Base-by-base conservation (phyloP, 768 basidiomycete genomes). In the Amanita rubescens region DNA sequence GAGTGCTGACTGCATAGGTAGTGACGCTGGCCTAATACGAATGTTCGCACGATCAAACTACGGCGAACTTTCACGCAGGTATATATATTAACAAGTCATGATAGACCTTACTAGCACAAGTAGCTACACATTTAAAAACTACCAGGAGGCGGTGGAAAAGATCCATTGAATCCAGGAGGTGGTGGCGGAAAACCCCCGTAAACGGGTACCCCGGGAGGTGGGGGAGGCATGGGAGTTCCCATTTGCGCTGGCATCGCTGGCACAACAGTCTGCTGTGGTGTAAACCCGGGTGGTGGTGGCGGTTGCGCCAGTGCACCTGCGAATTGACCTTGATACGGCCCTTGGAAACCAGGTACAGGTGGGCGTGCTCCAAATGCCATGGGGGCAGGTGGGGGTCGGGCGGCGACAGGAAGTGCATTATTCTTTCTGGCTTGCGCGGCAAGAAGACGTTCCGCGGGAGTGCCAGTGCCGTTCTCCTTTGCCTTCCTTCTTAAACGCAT, bases 401-500 rank as follows among this genome's bases (percentile, higher is more conserved):
- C 78, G 46, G 79, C 76, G 55, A 88, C 81, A 5, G 91, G 91
- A 4, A 94, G 73, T 2, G 90, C 91, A 59, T 94, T 94, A 71
- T 95, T 94, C 71, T 95, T 96, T 59, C 91, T 81, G 44, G 95
- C 96, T 68, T 98, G 94, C 2, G 93, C 84, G 2, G 94, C 94
- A 60, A 99, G 81, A 32, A 97, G 81, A 54, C 96, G 85, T 71
- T 99, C 96, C n/a, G 96, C 94, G 14, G 88, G 77, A 10, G 95
- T 96, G 25, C 96, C 96, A n/a, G 63, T 98, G 96, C 4, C 96
- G 82, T 69, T 99, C 96, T 54, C 95, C 95, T 65, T 97, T 95
- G 41, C 92, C 94, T 63, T 98, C 96, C 72, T 98, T 98, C 73
- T 99, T 98, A 80, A 98, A 97, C 2, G 96, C 95, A 67, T 96